Percentiles rank a stretch among this genome's conserved stretches.
Conservation (phyloP, 2,329 filamentous ascomycete genomes). For the Clarireedia homoeocarpa region DNA sequence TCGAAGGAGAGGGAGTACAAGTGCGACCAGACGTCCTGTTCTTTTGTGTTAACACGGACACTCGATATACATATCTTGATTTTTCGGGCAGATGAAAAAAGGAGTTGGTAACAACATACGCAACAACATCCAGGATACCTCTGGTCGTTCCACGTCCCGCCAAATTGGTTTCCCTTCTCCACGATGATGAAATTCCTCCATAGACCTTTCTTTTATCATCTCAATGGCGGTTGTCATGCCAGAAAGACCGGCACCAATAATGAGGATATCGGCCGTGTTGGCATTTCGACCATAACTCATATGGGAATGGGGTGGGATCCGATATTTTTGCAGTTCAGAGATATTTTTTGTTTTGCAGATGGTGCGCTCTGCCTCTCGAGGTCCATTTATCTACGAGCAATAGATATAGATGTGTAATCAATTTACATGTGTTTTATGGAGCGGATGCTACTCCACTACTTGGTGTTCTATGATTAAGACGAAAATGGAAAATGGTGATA, state of each 20-base stretch:
- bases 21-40: slow-evolving; percentile 38
- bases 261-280: slow-evolving; percentile 24
- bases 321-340: too few relatives aligned
- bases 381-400: too few relatives aligned
- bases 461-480: too few relatives aligned
- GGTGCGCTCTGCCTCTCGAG: too few relatives aligned
- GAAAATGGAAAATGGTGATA: too few relatives aligned
- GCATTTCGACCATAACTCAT: background rate
- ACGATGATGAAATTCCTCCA: slow-evolving; percentile 31
- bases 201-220: too few relatives aligned
- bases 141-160: slow-evolving; percentile 45
- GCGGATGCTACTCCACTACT: too few relatives aligned
- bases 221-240: slow-evolving; percentile 31
- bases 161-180: slow-evolving; percentile 34
- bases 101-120: slow-evolving; percentile 31
- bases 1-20: slow-evolving; percentile 51
- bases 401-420: too few relatives aligned
- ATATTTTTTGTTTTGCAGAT: too few relatives aligned
- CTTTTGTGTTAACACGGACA: background rate
- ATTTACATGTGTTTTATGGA: too few relatives aligned
- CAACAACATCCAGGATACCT: slow-evolving; percentile 45
- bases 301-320: too few relatives aligned
- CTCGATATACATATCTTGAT: background rate
- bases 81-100: too few relatives aligned
- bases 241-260: slow-evolving; percentile 34